Conservation (phyloP, 164 flowering plant genomes). For the Tinospora cordifolia region DNA sequence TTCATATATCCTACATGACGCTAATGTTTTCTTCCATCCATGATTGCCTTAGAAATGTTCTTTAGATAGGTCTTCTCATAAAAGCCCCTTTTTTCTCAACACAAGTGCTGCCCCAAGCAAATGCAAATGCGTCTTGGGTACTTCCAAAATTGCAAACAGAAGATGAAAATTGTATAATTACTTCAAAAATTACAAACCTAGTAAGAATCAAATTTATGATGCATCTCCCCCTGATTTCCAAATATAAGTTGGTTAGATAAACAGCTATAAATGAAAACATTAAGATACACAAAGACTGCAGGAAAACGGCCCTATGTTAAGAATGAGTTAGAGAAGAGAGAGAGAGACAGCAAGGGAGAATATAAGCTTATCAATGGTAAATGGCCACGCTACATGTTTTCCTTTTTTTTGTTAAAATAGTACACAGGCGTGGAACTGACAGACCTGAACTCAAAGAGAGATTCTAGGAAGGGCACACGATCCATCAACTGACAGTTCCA, state of each 20-base stretch:
- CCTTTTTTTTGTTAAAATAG: constrained; percentile 31
- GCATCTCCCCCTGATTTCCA: neutral
- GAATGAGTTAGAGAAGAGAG: neutral
- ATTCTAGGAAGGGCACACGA: constrained; percentile 2
- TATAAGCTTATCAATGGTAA: constrained; percentile 24
- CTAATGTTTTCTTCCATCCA: too few relatives aligned
- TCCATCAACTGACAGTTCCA: constrained; percentile 10
- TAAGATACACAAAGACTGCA: constrained; percentile 1
- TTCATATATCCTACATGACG: too few relatives aligned
- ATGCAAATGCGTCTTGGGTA: neutral
- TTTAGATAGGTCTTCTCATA: too few relatives aligned
- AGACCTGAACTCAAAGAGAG: constrained; percentile 16
- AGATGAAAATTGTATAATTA: neutral
- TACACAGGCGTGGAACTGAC: constrained; percentile 29
- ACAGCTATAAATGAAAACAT: constrained; percentile 2
- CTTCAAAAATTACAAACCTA: neutral
- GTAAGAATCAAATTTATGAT: neutral
- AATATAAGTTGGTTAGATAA: neutral
- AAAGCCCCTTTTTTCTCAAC: too few relatives aligned
- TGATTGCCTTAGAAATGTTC: too few relatives aligned
- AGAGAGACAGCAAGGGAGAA: neutral
- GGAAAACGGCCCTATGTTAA: neutral
- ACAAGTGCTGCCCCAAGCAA: neutral
- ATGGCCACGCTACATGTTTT: constrained; percentile 30
- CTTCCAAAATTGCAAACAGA: neutral